Evolutionary conservation across 306 rosid species (phyloP), one percentile per base, ranked within the genome.

Genomic region (Acacia melanoxylon): DNA sequence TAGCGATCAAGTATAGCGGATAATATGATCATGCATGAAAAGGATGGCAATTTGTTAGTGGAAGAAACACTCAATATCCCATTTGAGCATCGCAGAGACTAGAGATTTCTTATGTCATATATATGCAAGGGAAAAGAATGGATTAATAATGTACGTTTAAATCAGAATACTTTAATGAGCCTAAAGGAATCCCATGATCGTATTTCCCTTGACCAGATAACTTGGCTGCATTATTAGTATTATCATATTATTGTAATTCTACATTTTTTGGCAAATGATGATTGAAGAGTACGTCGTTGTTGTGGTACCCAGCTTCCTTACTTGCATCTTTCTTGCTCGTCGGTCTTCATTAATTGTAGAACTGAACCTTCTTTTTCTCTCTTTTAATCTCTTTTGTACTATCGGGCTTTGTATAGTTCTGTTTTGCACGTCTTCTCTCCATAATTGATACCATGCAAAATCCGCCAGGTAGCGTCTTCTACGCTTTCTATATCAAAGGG

Each of bases 121-220:
- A 69, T 19, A 5, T 12, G 11, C 17, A 22, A 2, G 13, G 56
- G 20, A 70, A 49, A 12, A 10, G 22, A 42, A 27, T 24, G 37
- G 20, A 44, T 70, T 24, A 44, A 44, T 24, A 44, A 44, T 71
- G 40, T 7, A 44, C 49, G 58, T 71, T 44, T 40, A 40, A 41
- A 68, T 42, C 74, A 68, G 11, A 68, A 42, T n/a, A 6, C 75
- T 71, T 71, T 71, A 25, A 71, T 24, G 40, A 71, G 35, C n/a
- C 17, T 71, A 71, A 45, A 71, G 75, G 58, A 71, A 48, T 6
- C n/a, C 58, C 75, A 15, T 25, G 8, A 45, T 22, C 10, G 37
- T 71, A 24, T 44, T 44, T 71, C 56, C 35, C 0, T 41, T 44
- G 75, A 71, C 75, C 75, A 69, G n/a, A 70, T 24, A 9, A 42